phyloP scores from a whole-genome alignment of 441 rosid species.

The Manihot esculenta region DNA sequence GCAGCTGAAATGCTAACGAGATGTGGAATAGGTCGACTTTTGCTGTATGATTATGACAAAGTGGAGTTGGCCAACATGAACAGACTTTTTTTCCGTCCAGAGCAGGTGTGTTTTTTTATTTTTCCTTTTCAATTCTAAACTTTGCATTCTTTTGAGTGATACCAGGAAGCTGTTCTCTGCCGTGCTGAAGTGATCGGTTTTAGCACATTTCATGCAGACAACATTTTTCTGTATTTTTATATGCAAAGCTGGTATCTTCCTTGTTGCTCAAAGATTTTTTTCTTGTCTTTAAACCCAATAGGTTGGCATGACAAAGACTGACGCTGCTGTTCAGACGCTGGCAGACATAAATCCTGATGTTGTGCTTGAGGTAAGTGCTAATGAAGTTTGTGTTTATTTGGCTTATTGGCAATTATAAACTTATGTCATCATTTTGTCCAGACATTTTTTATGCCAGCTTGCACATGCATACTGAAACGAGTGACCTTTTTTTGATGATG shows the following conservation, averaged over 20 bases:
- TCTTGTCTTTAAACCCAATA: conserved; percentile 33
- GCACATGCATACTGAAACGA: neutral
- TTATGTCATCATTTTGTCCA: neutral
- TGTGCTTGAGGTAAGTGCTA: conserved; percentile 63
- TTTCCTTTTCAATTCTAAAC: neutral
- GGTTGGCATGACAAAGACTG: conserved; percentile 99
- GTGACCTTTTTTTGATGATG: neutral
- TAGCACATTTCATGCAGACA: neutral
- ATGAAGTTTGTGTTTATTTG: neutral
- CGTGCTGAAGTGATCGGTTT: neutral
- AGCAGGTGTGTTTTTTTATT: conserved; percentile 57
- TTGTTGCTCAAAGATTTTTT: conserved; percentile 17
- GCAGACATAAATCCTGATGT: conserved; percentile 93
- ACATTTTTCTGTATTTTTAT: neutral
- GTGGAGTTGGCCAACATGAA: conserved; percentile 99
- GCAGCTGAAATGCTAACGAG: conserved; percentile 99
- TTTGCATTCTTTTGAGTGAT: neutral
- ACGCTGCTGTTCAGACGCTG: conserved; percentile 98
- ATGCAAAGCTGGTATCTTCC: conserved; percentile 4
- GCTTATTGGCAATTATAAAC: neutral
- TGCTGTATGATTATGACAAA: conserved; percentile 93
- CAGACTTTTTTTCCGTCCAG: conserved; percentile 92
- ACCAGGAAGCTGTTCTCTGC: neutral
- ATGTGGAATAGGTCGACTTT: conserved; percentile 95
- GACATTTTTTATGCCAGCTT: neutral